Evolutionary conservation across 2,329 filamentous ascomycete genomes (phyloP), one percentile per base, ranked within the genome.

Genomic region (Hymenotorrendiella dingleyae): DNA sequence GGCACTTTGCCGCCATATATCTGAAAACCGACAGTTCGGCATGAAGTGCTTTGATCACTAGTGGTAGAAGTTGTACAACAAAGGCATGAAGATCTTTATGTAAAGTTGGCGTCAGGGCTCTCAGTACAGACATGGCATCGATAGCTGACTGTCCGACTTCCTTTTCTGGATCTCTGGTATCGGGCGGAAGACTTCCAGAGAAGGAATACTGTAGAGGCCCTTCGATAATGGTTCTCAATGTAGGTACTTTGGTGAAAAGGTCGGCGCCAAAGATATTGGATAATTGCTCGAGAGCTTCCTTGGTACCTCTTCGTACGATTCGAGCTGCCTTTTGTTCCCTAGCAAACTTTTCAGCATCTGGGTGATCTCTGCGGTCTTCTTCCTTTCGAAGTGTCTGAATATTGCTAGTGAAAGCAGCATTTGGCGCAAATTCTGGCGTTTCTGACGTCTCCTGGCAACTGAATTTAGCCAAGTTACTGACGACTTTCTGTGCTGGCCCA

Each of bases 401-500:
- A 11, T 84, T 83, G 50, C 82, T 80, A 34, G 83, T 85, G 58
- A 94, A 83, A 32, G 72, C 64, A 2, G 84, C 85, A 57, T 97
- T 93, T 21, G 86, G 82, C 4, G 83, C 80, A 62, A 97, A 97
- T 58, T 97, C 93, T 0, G 93, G 93, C 0, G 94, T 98, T 64
- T 98, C 94, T 0, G 93, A 91, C 1, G 94, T 94, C 62, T 98
- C 93, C 58, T 96, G 88, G 59, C 93, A 98, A 50, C 89, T 95
- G 65, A 96, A 98, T 60, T 96, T 97, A 67, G 94, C 87, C 40
- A 98, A 67, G 59, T 98, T 98, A 35, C 86, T 82, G 21, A 97
- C 90, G 11, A 98, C 86, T 67, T 98, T 98, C 63, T 96, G 90
- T 12, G 93, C 90, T 10, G 94, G 88, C 12, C 83, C 88, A 43